phyloP scores from a whole-genome alignment of 495 filamentous ascomycete genomes.

The Lichenothelia convexa region DNA sequence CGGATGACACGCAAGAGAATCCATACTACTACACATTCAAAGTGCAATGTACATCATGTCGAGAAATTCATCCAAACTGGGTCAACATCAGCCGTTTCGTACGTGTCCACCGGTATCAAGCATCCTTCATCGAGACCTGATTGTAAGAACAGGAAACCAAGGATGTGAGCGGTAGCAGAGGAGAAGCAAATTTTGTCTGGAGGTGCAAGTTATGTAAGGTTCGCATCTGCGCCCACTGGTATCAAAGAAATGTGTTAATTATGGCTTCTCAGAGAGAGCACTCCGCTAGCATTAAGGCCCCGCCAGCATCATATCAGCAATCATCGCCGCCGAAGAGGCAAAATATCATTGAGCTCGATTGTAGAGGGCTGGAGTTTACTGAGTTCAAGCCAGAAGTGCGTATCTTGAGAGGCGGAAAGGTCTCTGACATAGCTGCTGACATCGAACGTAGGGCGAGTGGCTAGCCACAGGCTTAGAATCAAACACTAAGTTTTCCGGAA shows the following conservation, averaged over 20 bases:
- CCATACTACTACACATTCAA: conserved; percentile 94
- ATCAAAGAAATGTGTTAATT: not conserved
- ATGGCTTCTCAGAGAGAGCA: conserved; percentile 35
- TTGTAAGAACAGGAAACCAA: conserved; percentile 68
- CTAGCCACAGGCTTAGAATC: conserved; percentile 66
- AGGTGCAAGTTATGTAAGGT: conserved; percentile 65
- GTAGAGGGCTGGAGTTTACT: conserved; percentile 78
- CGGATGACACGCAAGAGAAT: conserved; percentile 56
- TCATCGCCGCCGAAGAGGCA: conserved; percentile 48
- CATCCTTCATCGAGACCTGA: no score
- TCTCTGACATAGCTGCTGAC: not conserved
- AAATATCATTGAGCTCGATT: conserved; percentile 79
- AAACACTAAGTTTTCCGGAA: conserved; percentile 52
- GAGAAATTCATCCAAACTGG: conserved; percentile 75
- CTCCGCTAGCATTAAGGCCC: conserved; percentile 49
- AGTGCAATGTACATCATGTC: conserved; percentile 89
- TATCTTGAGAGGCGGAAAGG: conserved; percentile 7
- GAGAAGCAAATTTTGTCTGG: conserved; percentile 97
- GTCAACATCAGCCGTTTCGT: conserved; percentile 82
- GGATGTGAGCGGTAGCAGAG: conserved; percentile 75
- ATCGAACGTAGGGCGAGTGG: conserved; percentile 55
- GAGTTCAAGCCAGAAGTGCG: conserved; percentile 74
- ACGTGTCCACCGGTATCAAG: conserved; percentile 26
- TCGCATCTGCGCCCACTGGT: conserved; percentile 3
- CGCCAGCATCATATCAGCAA: conserved; percentile 50